A percentile compares a stretch with the other conserved stretches of the same genome.
Evolutionary conservation across 768 basidiomycete genomes (phyloP).

Genomic region (Termitomyces sp.): DNA sequence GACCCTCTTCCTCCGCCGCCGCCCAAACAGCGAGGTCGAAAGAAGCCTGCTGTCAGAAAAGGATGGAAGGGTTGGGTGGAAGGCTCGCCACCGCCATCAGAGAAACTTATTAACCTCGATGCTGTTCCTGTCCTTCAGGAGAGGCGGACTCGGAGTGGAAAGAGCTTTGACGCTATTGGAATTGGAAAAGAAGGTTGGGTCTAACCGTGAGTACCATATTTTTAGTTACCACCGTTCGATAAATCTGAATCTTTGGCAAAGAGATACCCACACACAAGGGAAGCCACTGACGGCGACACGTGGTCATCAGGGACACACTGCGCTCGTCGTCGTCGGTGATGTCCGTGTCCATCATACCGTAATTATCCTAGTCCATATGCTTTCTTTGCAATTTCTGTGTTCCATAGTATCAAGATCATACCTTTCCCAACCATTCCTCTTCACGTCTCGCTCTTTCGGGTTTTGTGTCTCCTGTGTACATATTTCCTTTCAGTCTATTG

Average conservation of each 20-base stretch:
- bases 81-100: conserved; percentile 75
- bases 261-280: conserved; percentile 12
- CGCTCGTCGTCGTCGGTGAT: conserved; percentile 12
- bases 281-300: conserved; percentile 19
- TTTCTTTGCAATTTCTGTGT: conserved; percentile 7
- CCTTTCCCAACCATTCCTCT: background rate
- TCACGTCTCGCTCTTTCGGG: background rate
- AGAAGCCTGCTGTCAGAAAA: conserved; percentile 65
- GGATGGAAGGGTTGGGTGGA: conserved; percentile 93
- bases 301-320: conserved; percentile 3
- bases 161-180: conserved; percentile 78
- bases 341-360: conserved; percentile 6
- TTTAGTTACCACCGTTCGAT: conserved; percentile 45
- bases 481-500: background rate
- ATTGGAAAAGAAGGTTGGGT: conserved; percentile 79
- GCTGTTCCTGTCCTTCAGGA: conserved; percentile 65
- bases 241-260: conserved; percentile 31
- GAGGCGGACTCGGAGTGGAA: conserved; percentile 77
- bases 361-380: conserved; percentile 7
- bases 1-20: conserved; percentile 28
- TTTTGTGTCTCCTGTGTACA: conserved; percentile 6
- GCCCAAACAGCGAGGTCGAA: conserved; percentile 39
- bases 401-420: background rate
- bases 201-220: conserved; percentile 42
- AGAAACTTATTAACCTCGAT: conserved; percentile 80